These are phyloP conservation scores for Claviceps sp. DNA, from an alignment of 2,329 filamentous ascomycete species.

Conservation along the genomic window DNA sequence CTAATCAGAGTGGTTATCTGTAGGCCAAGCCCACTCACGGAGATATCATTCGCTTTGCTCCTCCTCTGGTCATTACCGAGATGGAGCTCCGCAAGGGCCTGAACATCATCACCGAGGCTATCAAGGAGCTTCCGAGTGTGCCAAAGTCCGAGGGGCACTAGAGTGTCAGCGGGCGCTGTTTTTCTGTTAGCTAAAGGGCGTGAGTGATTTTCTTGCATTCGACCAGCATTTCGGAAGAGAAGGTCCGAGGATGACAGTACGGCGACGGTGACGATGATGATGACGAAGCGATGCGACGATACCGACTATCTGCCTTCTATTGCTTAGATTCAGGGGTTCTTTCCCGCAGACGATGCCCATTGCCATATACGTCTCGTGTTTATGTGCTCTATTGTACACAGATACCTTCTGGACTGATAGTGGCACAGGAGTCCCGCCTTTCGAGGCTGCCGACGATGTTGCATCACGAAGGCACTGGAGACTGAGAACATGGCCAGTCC, in stretches of 20 bases:
- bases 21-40: conserved; percentile 97
- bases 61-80: conserved; percentile 87
- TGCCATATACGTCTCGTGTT: too few species aligned
- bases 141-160: conserved; percentile 25
- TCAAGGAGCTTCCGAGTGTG: conserved; percentile 63
- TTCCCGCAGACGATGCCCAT: too few species aligned
- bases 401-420: too few species aligned
- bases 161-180: background rate
- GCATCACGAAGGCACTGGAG: too few species aligned
- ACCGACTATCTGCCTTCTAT: too few species aligned
- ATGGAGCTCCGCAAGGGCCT: conserved; percentile 69
- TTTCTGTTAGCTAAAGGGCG: conserved; percentile 8
- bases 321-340: too few species aligned
- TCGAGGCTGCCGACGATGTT: too few species aligned
- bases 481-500: too few species aligned
- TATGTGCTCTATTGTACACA: too few species aligned
- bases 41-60: conserved; percentile 97
- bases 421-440: too few species aligned
- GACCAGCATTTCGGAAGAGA: background rate
- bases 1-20: background rate
- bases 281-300: background rate
- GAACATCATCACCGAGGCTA: conserved; percentile 65
- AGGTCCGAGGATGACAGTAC: background rate
- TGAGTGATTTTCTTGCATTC: conserved; percentile 12
- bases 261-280: background rate